phyloP scores from a whole-genome alignment of 129 eudicot species.

The Flaveria linearis region DNA sequence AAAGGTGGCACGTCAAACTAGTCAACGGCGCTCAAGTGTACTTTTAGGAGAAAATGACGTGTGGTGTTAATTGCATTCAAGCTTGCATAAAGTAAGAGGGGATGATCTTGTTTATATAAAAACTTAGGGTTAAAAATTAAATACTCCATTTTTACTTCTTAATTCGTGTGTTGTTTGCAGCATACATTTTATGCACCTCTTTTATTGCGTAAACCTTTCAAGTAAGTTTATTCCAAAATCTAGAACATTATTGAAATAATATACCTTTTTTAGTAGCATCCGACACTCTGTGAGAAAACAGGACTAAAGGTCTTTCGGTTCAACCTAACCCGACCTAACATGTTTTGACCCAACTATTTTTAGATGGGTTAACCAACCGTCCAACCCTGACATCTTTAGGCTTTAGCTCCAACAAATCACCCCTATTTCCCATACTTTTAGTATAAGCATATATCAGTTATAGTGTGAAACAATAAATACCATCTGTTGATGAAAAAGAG shows the following conservation, averaged over 20 bases:
- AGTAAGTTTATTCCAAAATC: neutral
- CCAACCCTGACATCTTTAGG: too few relatives aligned
- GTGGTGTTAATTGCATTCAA: neutral
- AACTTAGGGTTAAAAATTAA: too few relatives aligned
- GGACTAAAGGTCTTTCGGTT: too few relatives aligned
- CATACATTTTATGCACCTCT: neutral
- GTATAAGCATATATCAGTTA: neutral
- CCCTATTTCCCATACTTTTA: neutral
- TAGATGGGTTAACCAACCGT: too few relatives aligned
- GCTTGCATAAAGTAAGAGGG: neutral
- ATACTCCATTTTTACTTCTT: neutral
- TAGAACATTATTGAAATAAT: neutral
- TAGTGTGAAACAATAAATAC: too few relatives aligned
- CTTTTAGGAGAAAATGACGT: neutral
- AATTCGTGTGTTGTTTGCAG: neutral
- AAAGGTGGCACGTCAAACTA: neutral
- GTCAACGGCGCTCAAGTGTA: neutral
- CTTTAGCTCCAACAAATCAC: too few relatives aligned
- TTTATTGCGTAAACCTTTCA: neutral
- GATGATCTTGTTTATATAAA: neutral
- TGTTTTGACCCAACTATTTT: too few relatives aligned
- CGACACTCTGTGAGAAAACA: too few relatives aligned
- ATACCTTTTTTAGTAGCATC: neutral
- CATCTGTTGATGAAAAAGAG: too few relatives aligned
- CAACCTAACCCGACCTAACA: too few relatives aligned